These are phyloP conservation scores for Ogataea pini DNA, from an alignment of 805 yeast species.

Conservation along the genomic window DNA sequence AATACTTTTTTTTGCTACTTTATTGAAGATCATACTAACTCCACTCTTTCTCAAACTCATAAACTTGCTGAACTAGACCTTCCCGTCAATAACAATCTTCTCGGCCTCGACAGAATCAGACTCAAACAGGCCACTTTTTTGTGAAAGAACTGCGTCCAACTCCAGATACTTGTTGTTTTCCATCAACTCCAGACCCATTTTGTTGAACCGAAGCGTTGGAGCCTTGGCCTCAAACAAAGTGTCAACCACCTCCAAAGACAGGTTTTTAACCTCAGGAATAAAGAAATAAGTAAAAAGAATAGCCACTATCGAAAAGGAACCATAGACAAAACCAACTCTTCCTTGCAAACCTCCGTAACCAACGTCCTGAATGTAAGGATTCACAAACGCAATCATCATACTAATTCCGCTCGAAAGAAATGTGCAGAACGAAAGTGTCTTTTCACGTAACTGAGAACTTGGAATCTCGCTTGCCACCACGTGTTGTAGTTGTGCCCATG, in stretches of 20 bases:
- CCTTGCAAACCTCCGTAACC: conserved; percentile 46
- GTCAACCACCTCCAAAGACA: conserved; percentile 63
- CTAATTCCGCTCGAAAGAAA: conserved; percentile 30
- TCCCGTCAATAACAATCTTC: background rate
- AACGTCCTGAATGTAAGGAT: conserved; percentile 53
- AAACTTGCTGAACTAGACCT: too few relatives aligned
- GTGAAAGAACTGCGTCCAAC: conserved; percentile 7
- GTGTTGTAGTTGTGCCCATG: conserved; percentile 33
- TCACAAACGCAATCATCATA: conserved; percentile 36
- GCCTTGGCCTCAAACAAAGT: conserved; percentile 41
- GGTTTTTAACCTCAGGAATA: conserved; percentile 59
- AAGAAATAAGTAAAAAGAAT: conserved; percentile 49
- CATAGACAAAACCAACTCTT: conserved; percentile 50
- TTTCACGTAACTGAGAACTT: conserved; percentile 40
- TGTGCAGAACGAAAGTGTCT: conserved; percentile 38
- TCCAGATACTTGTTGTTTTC: conserved; percentile 6
- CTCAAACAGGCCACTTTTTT: background rate
- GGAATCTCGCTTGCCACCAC: conserved; percentile 40
- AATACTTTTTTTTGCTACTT: too few relatives aligned
- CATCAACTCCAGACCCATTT: conserved; percentile 9
- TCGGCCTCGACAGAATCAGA: background rate
- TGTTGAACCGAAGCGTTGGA: conserved; percentile 7
- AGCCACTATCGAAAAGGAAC: conserved; percentile 36
- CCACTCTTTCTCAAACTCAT: background rate
- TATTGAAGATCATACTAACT: too few relatives aligned